Percentiles rank a stretch among this genome's conserved stretches.
These are phyloP conservation scores for Cercospora sojina DNA, from an alignment of 2,329 filamentous ascomycete species.

Conservation along the genomic window DNA sequence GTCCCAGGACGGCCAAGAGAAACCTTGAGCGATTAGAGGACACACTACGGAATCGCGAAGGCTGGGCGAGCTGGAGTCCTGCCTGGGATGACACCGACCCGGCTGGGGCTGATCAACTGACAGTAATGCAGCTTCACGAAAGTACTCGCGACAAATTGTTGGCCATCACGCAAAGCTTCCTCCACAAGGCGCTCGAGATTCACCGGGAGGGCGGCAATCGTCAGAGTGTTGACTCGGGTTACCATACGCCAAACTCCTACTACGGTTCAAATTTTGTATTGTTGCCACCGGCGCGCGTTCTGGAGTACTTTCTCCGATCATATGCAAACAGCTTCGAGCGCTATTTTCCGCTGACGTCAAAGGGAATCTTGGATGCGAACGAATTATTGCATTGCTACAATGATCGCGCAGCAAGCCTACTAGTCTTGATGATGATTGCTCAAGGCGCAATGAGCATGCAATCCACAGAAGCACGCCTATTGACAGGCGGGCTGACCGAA, in stretches of 20 bases:
- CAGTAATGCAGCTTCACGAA: constrained; percentile 52
- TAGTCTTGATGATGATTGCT: constrained; percentile 70
- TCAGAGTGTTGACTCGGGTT: constrained; percentile 19
- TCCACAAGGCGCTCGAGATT: constrained; percentile 69
- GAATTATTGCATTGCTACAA: constrained; percentile 62
- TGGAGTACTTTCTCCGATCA: constrained; percentile 66
- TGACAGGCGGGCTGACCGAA: constrained; percentile 67
- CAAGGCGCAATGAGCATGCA: constrained; percentile 67
- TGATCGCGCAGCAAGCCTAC: constrained; percentile 63
- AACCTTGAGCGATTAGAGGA: constrained; percentile 54
- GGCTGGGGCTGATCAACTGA: constrained; percentile 47
- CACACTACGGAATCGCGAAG: constrained; percentile 52
- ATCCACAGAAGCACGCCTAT: constrained; percentile 62
- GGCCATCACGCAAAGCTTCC: constrained; percentile 68
- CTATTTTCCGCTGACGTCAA: constrained; percentile 63
- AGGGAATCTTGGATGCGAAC: constrained; percentile 63
- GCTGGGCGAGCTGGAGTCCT: constrained; percentile 54
- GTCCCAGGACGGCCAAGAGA: constrained; percentile 52
- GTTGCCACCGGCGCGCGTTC: constrained; percentile 63
- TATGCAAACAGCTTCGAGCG: constrained; percentile 66
- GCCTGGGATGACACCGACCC: constrained; percentile 51
- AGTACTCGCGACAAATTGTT: constrained; percentile 66
- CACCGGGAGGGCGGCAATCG: constrained; percentile 50
- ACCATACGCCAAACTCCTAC: constrained; percentile 49
- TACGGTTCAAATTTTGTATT: constrained; percentile 63